These are phyloP conservation scores for Schizochytrium sp. DNA, from an alignment of 108 stramenopile genomes.

Conservation along the genomic window DNA sequence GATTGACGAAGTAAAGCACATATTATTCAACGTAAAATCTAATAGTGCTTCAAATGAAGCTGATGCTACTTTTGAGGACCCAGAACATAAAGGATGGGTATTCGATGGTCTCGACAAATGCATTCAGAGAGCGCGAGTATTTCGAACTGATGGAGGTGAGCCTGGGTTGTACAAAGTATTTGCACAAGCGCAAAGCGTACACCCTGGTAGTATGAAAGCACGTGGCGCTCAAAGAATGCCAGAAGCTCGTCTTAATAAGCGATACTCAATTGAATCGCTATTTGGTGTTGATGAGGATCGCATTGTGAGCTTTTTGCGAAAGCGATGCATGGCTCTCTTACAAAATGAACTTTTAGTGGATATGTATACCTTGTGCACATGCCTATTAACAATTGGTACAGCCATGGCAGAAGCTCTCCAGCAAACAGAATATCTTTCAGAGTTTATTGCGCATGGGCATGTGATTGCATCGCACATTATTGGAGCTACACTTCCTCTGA, in stretches of 20 bases:
- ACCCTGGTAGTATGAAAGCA: background rate
- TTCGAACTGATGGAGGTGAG: background rate
- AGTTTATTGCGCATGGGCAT: constrained; percentile 49
- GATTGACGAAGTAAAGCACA: background rate
- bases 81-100: background rate
- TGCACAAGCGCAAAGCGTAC: background rate
- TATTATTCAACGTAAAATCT: background rate
- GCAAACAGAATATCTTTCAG: background rate
- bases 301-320: constrained; percentile 14
- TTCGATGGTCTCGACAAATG: constrained; percentile 9
- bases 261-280: constrained; percentile 15
- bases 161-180: background rate
- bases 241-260: background rate
- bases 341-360: constrained; percentile 12
- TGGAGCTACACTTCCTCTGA: background rate
- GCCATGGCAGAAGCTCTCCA: constrained; percentile 1
- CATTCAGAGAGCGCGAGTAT: background rate
- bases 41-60: background rate
- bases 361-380: constrained; percentile 4
- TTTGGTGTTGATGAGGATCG: background rate
- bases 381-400: background rate
- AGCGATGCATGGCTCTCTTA: constrained; percentile 20
- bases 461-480: constrained; percentile 1
- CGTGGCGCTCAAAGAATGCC: background rate
- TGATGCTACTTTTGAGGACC: background rate